Evolutionary conservation across 805 yeast species (phyloP).

Genomic region (Pichia rugopelliculosa): DNA sequence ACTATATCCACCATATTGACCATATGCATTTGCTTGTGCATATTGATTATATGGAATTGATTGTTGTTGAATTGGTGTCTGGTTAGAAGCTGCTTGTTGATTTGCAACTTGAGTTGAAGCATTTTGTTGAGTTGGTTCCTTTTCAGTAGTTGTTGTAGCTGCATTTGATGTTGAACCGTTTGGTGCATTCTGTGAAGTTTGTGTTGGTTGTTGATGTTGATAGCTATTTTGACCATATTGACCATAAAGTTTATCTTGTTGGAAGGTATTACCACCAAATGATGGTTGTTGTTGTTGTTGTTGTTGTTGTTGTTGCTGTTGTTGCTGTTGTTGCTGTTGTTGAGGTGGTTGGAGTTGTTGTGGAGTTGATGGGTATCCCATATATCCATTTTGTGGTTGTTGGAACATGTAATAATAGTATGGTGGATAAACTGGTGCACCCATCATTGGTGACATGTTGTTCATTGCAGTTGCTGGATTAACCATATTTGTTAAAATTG

Average conservation of each 20-base stretch:
- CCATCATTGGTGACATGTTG: slow-evolving; percentile 25
- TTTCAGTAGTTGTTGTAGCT: slow-evolving; percentile 11
- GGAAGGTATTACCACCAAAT: slow-evolving; percentile 20
- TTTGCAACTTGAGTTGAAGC: slow-evolving; percentile 2
- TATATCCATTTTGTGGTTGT: slow-evolving; percentile 9
- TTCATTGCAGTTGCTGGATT: slow-evolving; percentile 10
- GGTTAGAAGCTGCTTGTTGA: slow-evolving; percentile 3
- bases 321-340: slow-evolving; percentile 10
- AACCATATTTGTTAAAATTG: slow-evolving; percentile 17
- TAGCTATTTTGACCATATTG: slow-evolving; percentile 19
- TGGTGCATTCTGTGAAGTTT: slow-evolving; percentile 1
- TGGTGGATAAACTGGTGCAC: slow-evolving; percentile 27
- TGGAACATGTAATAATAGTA: slow-evolving; percentile 23
- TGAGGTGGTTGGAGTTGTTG: slow-evolving; percentile 19
- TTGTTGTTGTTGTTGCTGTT: slow-evolving; percentile 13
- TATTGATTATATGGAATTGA: slow-evolving; percentile 14
- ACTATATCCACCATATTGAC: slow-evolving; percentile 8
- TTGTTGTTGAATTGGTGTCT: slow-evolving; percentile 12
- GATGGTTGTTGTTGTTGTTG: slow-evolving; percentile 16
- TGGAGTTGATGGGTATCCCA: slow-evolving; percentile 13
- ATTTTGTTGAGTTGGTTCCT: slow-evolving; percentile 16
- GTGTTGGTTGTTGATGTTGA: slow-evolving; percentile 11
- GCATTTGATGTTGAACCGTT: slow-evolving; percentile 6
- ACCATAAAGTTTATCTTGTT: slow-evolving; percentile 21
- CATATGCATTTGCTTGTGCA: slow-evolving; percentile 14